Percentiles rank a stretch among this genome's conserved stretches.
phyloP scores from a whole-genome alignment of 2,329 filamentous ascomycete species.

The Cladosporium cucumerinum region DNA sequence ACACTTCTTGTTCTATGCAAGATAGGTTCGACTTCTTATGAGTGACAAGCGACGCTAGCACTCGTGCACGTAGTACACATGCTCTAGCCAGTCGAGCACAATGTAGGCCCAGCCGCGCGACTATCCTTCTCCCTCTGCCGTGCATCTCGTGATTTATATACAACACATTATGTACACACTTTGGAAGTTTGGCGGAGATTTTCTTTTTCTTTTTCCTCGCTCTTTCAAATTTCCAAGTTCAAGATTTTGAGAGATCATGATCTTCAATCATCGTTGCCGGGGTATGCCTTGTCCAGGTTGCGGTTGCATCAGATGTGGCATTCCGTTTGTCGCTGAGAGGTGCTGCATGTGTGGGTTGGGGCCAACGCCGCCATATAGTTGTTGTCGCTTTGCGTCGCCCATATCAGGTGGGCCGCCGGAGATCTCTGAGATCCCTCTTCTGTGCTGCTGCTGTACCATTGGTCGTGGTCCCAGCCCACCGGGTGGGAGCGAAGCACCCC shows the following conservation, averaged over 20 bases:
- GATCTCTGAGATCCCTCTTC: slow-evolving; percentile 61
- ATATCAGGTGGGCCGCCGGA: slow-evolving; percentile 52
- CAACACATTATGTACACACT: slow-evolving; percentile 4
- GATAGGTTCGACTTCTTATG: not conserved
- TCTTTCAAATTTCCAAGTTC: not conserved
- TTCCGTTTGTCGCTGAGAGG: not conserved
- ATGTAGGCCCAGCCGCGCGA: not conserved
- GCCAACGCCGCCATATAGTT: slow-evolving; percentile 46
- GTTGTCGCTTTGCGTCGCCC: slow-evolving; percentile 56
- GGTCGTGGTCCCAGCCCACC: slow-evolving; percentile 37
- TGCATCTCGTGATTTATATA: not conserved
- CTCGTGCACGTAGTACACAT: not conserved
- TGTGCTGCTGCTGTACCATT: slow-evolving; percentile 42
- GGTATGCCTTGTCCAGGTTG: slow-evolving; percentile 7
- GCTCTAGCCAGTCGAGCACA: not conserved
- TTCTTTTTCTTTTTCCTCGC: not conserved
- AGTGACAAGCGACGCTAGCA: not conserved
- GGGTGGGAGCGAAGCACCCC: slow-evolving; percentile 33
- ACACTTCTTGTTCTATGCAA: not conserved
- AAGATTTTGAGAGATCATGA: not conserved
- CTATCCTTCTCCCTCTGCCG: not conserved
- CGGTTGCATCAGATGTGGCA: slow-evolving; percentile 7
- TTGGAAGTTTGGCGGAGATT: not conserved
- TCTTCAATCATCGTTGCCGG: not conserved
- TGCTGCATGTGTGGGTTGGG: slow-evolving; percentile 11